Evolutionary conservation across 495 filamentous ascomycete genomes (phyloP).

Genomic region (Aspergillus taichungensis): DNA sequence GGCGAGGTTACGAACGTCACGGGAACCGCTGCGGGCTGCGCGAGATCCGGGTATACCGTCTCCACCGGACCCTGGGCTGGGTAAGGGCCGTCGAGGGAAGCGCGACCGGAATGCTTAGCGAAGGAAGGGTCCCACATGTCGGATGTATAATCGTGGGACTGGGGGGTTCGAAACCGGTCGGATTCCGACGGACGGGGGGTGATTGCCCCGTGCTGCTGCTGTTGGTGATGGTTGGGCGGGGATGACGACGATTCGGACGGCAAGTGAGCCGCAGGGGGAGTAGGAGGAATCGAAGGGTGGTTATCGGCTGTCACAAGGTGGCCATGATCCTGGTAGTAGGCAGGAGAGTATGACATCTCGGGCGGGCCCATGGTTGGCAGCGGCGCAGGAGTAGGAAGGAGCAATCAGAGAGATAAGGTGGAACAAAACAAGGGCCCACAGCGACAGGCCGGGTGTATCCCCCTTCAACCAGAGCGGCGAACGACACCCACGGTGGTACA

Average conservation of each 20-base stretch:
- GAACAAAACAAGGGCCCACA: conserved; percentile 13
- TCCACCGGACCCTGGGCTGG: conserved; percentile 6
- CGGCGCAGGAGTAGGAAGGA: conserved; percentile 5
- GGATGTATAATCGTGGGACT: conserved; percentile 1
- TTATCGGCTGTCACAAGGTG: conserved; percentile 17
- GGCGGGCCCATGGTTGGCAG: conserved; percentile 27
- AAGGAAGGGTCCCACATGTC: conserved; percentile 11
- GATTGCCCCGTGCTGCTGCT: conserved; percentile 1
- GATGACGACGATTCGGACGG: conserved; percentile 13
- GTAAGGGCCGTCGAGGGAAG: conserved; percentile 2
- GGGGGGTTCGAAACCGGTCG: conserved; percentile 3
- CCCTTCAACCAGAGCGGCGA: conserved; percentile 13
- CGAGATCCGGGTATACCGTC: conserved; percentile 4
- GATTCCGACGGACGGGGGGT: conserved; percentile 5
- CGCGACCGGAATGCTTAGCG: conserved; percentile 1
- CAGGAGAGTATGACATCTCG: conserved; percentile 36
- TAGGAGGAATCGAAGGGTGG: conserved; percentile 12
- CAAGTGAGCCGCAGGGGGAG: conserved; percentile 15
- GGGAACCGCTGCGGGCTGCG: conserved; percentile 6
- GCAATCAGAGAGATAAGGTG: conserved; percentile 11
- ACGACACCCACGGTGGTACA: conserved; percentile 27
- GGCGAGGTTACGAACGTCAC: conserved; percentile 15
- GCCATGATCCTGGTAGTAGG: conserved; percentile 28
- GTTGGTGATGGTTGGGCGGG: conserved; percentile 1
- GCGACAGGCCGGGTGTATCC: conserved; percentile 1